These are phyloP conservation scores for Xerocomus amazonicus DNA, from an alignment of 1,284 basidiomycete genomes.

Conservation along the genomic window DNA sequence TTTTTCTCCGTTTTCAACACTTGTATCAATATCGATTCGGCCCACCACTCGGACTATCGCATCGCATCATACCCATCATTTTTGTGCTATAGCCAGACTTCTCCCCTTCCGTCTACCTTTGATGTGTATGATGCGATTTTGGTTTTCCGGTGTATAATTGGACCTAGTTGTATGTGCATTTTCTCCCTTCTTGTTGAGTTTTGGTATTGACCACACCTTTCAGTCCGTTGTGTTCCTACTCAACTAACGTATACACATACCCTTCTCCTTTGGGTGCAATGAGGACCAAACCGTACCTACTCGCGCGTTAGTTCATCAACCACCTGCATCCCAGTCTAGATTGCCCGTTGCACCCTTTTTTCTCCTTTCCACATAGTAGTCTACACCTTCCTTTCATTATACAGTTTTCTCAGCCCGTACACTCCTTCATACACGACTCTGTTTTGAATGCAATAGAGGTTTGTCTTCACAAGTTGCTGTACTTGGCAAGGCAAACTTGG, in stretches of 20 bases:
- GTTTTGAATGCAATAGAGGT: conserved; percentile 30
- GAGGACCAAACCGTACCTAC: conserved; percentile 19
- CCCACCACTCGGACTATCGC: conserved; percentile 33
- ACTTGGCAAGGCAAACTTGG: too few relatives aligned
- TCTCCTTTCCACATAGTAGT: conserved; percentile 18
- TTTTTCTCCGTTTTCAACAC: not conserved
- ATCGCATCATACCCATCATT: conserved; percentile 33
- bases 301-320: conserved; percentile 23
- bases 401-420: conserved; percentile 24
- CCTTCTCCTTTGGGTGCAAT: conserved; percentile 20
- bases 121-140: conserved; percentile 35
- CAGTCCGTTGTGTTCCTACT: conserved; percentile 29
- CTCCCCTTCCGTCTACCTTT: not conserved
- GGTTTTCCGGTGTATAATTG: conserved; percentile 30
- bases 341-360: conserved; percentile 19
- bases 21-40: conserved; percentile 37
- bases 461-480: conserved; percentile 14
- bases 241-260: conserved; percentile 25
- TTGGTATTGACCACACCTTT: conserved; percentile 10
- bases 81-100: conserved; percentile 28
- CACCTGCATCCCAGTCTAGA: conserved; percentile 17
- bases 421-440: conserved; percentile 21
- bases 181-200: not conserved
- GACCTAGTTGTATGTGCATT: conserved; percentile 26
- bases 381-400: conserved; percentile 27